Evolutionary conservation across 805 yeast genomes (phyloP).

Genomic region (Saturnispora silvae): DNA sequence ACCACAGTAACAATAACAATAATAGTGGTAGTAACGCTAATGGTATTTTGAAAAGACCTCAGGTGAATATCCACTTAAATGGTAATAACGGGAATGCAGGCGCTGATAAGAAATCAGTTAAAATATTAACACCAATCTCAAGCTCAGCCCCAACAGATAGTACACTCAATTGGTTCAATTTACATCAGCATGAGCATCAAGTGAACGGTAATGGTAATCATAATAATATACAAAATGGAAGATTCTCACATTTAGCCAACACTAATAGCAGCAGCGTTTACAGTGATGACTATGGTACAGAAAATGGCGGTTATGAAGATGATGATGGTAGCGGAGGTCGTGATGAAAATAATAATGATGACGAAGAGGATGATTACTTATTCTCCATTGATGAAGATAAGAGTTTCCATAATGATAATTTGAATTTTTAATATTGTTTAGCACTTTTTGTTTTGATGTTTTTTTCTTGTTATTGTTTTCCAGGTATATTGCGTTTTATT

Average conservation of each 20-base stretch:
- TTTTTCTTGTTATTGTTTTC: too few species aligned
- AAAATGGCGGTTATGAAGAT: background rate
- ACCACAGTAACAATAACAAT: too few species aligned
- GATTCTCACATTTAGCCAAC: too few species aligned
- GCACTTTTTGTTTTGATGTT: background rate
- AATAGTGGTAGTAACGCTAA: slow-evolving; percentile 6
- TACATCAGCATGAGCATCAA: background rate
- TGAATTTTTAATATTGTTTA: slow-evolving; percentile 1
- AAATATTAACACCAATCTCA: slow-evolving; percentile 17
- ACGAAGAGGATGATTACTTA: slow-evolving; percentile 11
- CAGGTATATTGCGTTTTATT: too few species aligned
- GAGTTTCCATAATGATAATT: slow-evolving; percentile 4
- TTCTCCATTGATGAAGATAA: slow-evolving; percentile 12
- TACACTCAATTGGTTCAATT: slow-evolving; percentile 24
- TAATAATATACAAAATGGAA: background rate
- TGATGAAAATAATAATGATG: slow-evolving; percentile 1
- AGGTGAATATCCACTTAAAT: too few species aligned
- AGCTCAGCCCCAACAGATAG: slow-evolving; percentile 30
- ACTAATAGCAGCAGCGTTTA: too few species aligned
- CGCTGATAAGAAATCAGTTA: slow-evolving; percentile 13
- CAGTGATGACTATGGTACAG: too few species aligned
- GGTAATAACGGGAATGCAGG: too few species aligned
- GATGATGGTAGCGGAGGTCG: too few species aligned
- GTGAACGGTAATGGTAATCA: background rate
- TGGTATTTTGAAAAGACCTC: slow-evolving; percentile 15